Percentiles rank a stretch among this genome's conserved stretches.
Evolutionary conservation across 2,329 filamentous ascomycete genomes (phyloP).

Genomic region (Rhinocladiella mackenziei): DNA sequence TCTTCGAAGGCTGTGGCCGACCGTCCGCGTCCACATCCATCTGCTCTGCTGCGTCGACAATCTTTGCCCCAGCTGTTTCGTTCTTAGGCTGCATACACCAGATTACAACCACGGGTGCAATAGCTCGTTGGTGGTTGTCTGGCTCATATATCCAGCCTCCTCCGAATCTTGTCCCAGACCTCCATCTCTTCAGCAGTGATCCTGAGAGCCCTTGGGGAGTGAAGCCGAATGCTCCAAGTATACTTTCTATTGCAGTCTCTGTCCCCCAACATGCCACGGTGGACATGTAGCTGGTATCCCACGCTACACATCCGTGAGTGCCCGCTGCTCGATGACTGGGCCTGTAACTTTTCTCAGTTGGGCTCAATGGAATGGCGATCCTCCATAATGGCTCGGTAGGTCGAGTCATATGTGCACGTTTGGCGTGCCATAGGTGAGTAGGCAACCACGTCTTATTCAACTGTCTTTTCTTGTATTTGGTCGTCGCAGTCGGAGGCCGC

Average conservation of each 20-base stretch:
- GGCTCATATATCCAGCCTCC: conserved; percentile 56
- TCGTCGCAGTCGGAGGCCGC: conserved; percentile 56
- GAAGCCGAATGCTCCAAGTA: conserved; percentile 64
- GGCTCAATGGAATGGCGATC: conserved; percentile 78
- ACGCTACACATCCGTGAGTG: conserved; percentile 72
- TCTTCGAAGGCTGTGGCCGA: background rate
- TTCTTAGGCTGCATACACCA: conserved; percentile 49
- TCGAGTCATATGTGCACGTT: conserved; percentile 81
- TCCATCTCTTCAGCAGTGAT: conserved; percentile 67
- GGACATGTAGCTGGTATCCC: conserved; percentile 93
- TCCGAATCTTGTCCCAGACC: conserved; percentile 55
- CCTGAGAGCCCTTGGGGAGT: conserved; percentile 59
- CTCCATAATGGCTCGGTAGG: conserved; percentile 80
- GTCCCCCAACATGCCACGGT: conserved; percentile 74
- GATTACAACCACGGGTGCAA: conserved; percentile 69
- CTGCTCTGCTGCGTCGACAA: conserved; percentile 26
- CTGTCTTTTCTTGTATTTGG: conserved; percentile 80
- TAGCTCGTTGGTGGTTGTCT: conserved; percentile 51
- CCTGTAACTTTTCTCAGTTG: conserved; percentile 84
- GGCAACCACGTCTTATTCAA: conserved; percentile 88
- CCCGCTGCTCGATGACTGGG: conserved; percentile 77
- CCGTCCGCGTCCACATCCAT: conserved; percentile 34
- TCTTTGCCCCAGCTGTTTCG: conserved; percentile 26
- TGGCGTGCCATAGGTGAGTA: conserved; percentile 90
- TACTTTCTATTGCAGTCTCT: conserved; percentile 58